Percentiles rank a stretch among this genome's conserved stretches.
Conservation (phyloP, 2,329 filamentous ascomycete species). For the Scedosporium boydii region DNA sequence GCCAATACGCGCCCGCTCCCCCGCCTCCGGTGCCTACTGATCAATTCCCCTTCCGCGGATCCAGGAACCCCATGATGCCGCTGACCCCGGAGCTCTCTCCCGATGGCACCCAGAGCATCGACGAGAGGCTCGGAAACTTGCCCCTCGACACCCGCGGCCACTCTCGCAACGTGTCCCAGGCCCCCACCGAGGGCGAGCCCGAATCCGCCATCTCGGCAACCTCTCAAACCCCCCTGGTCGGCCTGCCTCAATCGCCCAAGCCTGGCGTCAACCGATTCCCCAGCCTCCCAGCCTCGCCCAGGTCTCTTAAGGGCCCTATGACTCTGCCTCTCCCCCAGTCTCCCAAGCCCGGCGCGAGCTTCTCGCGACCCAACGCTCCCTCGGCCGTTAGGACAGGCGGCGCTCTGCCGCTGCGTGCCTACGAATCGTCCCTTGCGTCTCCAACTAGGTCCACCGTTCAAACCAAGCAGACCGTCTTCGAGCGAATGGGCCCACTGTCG, state of each 20-base stretch:
- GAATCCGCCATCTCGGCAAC: conserved; percentile 35
- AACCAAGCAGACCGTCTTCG: conserved; percentile 57
- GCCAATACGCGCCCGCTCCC: conserved; percentile 47
- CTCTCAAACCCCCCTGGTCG: conserved; percentile 40
- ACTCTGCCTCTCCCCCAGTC: conserved; percentile 35
- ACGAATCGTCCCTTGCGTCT: conserved; percentile 45
- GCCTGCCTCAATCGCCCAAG: conserved; percentile 26
- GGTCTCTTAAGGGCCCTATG: conserved; percentile 13
- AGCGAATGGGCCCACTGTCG: conserved; percentile 41
- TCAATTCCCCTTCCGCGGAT: conserved; percentile 17
- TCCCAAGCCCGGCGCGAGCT: conserved; percentile 40
- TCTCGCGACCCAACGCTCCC: conserved; percentile 38
- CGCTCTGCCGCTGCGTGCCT: conserved; percentile 50
- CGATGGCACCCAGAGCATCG: conserved; percentile 30
- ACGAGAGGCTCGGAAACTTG: conserved; percentile 41
- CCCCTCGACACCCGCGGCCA: conserved; percentile 20
- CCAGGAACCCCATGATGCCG: conserved; percentile 13
- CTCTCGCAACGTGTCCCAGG: conserved; percentile 27
- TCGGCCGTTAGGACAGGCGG: conserved; percentile 49
- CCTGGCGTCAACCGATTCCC: conserved; percentile 24
- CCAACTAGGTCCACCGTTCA: conserved; percentile 35
- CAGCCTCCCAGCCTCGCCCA: conserved; percentile 13
- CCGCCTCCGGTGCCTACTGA: conserved; percentile 46
- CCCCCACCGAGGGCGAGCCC: conserved; percentile 31
- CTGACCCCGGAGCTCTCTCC: conserved; percentile 38